Evolutionary conservation across 768 basidiomycete genomes (phyloP).

Genomic region (Leccinum rimulosum): DNA sequence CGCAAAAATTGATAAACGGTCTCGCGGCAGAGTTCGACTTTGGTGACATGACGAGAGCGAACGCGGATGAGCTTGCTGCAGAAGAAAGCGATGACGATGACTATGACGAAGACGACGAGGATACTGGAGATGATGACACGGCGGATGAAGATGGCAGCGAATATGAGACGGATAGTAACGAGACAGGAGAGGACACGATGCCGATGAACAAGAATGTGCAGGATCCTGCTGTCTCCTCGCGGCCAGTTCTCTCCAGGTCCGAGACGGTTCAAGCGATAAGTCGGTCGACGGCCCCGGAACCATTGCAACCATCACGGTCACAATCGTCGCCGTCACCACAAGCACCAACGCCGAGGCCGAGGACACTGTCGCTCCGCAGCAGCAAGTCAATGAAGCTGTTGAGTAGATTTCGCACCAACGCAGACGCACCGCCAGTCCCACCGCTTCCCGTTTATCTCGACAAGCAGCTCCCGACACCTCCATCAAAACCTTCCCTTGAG

Average conservation of each 20-base stretch:
- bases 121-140: slow-evolving; percentile 40
- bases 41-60: slow-evolving; percentile 72
- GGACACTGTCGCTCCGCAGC: slow-evolving; percentile 46
- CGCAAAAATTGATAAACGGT: slow-evolving; percentile 73
- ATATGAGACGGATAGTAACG: slow-evolving; percentile 26
- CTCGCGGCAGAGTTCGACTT: slow-evolving; percentile 82
- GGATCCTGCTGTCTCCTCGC: background rate
- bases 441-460: slow-evolving; percentile 28
- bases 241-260: background rate
- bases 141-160: slow-evolving; percentile 41
- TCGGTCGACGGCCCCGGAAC: background rate
- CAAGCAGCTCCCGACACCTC: slow-evolving; percentile 44
- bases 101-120: slow-evolving; percentile 37
- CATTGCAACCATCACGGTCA: background rate
- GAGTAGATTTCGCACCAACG: slow-evolving; percentile 24
- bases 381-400: slow-evolving; percentile 44
- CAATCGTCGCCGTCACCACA: slow-evolving; percentile 8
- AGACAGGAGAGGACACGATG: slow-evolving; percentile 6
- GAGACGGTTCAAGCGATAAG: slow-evolving; percentile 1
- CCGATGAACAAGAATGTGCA: slow-evolving; percentile 12
- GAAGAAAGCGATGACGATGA: slow-evolving; percentile 59
- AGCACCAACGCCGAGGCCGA: slow-evolving; percentile 13
- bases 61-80: slow-evolving; percentile 78
- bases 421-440: slow-evolving; percentile 44
- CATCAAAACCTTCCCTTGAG: slow-evolving; percentile 12